phyloP scores from a whole-genome alignment of 2,329 filamentous ascomycete species.

The Trichoderma aggressivum region DNA sequence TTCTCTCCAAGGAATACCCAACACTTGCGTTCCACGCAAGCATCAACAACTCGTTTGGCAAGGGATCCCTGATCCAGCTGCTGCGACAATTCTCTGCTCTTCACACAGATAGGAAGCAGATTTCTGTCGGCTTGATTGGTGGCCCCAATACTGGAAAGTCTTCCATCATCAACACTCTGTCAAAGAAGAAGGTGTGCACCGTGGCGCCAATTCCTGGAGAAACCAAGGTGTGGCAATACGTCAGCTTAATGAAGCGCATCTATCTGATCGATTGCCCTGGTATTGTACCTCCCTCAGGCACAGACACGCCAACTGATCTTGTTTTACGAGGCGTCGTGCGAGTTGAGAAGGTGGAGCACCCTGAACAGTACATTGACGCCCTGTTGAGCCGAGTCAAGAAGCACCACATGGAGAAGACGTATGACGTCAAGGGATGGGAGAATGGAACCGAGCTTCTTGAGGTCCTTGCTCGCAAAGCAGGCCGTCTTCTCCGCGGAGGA shows the following conservation, averaged over 20 bases:
- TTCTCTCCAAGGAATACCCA: slow-evolving; percentile 84
- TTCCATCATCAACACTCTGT: slow-evolving; percentile 92
- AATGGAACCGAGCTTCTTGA: slow-evolving; percentile 82
- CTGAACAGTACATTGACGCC: slow-evolving; percentile 89
- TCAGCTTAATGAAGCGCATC: slow-evolving; percentile 90
- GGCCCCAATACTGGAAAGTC: slow-evolving; percentile 90
- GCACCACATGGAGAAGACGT: slow-evolving; percentile 88
- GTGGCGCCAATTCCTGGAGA: slow-evolving; percentile 94
- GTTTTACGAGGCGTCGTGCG: slow-evolving; percentile 86
- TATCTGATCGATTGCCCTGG: slow-evolving; percentile 92
- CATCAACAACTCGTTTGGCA: slow-evolving; percentile 95
- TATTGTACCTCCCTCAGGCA: slow-evolving; percentile 84
- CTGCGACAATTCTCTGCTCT: slow-evolving; percentile 89
- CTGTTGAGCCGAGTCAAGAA: slow-evolving; percentile 77
- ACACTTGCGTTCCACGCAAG: slow-evolving; percentile 93
- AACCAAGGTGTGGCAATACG: slow-evolving; percentile 98
- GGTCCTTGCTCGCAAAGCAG: slow-evolving; percentile 79
- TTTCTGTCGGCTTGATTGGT: slow-evolving; percentile 80
- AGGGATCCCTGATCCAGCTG: slow-evolving; percentile 88
- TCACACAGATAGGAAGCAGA: slow-evolving; percentile 88
- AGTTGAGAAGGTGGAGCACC: slow-evolving; percentile 94
- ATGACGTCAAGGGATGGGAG: slow-evolving; percentile 77
- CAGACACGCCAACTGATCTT: slow-evolving; percentile 82
- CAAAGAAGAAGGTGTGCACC: slow-evolving; percentile 90
- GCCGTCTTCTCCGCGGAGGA: slow-evolving; percentile 83